A percentile compares a stretch with the other conserved stretches of the same genome.
These are phyloP conservation scores for Amanita rimosa DNA, from an alignment of 768 basidiomycete species.

Conservation along the genomic window DNA sequence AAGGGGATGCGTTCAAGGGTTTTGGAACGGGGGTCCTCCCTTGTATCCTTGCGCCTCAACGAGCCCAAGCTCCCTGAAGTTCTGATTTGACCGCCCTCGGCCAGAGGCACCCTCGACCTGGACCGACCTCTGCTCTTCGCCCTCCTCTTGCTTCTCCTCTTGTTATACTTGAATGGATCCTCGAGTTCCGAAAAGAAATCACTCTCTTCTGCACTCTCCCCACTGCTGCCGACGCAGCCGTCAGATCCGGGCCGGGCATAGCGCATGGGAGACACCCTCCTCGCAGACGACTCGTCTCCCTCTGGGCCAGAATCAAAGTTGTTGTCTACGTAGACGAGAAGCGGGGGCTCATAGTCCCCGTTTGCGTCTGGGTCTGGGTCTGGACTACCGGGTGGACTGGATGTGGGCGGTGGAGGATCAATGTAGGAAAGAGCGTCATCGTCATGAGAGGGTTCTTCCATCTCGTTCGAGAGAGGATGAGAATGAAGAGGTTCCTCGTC, in stretches of 20 bases:
- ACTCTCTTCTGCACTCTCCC: not conserved
- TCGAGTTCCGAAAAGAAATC: constrained; percentile 6
- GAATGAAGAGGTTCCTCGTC: not conserved
- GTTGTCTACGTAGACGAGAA: constrained; percentile 6
- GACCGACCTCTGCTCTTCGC: constrained; percentile 1
- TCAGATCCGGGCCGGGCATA: constrained; percentile 13
- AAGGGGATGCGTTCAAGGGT: not conserved
- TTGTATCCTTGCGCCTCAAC: not conserved
- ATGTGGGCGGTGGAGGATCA: not conserved
- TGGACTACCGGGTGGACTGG: not conserved
- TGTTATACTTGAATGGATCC: constrained; percentile 8
- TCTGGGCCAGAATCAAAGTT: constrained; percentile 5
- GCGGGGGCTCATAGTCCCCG: not conserved
- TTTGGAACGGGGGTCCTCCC: not conserved
- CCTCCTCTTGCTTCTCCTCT: constrained; percentile 6
- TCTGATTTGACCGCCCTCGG: not conserved
- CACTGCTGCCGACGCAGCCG: not conserved
- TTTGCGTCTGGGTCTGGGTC: not conserved
- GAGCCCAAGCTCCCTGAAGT: constrained; percentile 1
- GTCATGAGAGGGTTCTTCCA: not conserved
- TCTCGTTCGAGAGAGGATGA: not conserved
- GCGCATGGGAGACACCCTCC: constrained; percentile 15
- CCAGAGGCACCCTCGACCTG: not conserved
- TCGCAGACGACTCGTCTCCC: not conserved
- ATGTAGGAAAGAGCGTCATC: constrained; percentile 6